Evolutionary conservation across 495 filamentous ascomycete species (phyloP).

Genomic region (Hypoxylon perforatum): DNA sequence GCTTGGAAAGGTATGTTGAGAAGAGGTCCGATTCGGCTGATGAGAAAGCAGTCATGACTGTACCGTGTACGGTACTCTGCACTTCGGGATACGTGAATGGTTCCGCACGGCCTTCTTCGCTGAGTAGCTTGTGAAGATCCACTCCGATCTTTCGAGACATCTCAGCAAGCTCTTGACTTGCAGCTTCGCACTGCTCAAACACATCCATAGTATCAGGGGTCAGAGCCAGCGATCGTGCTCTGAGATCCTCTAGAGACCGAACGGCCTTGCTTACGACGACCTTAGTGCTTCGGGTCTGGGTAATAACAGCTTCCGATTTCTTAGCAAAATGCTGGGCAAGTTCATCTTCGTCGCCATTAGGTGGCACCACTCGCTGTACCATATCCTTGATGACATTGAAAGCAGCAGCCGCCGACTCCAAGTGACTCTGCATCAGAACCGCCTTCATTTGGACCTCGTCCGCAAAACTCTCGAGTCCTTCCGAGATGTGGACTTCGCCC

Average conservation of each 20-base stretch:
- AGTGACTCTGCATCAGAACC: slow-evolving; percentile 78
- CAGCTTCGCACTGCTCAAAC: slow-evolving; percentile 68
- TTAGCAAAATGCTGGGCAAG: slow-evolving; percentile 73
- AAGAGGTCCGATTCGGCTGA: slow-evolving; percentile 70
- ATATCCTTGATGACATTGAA: slow-evolving; percentile 71
- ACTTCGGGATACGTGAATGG: slow-evolving; percentile 75
- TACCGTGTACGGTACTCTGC: slow-evolving; percentile 67
- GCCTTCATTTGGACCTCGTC: slow-evolving; percentile 80
- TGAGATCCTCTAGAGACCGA: slow-evolving; percentile 81
- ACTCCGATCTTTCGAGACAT: slow-evolving; percentile 75
- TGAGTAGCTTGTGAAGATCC: slow-evolving; percentile 70
- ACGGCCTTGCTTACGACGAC: slow-evolving; percentile 84
- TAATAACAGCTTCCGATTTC: slow-evolving; percentile 76
- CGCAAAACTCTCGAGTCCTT: slow-evolving; percentile 78
- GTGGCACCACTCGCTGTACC: slow-evolving; percentile 70
- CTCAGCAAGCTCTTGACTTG: slow-evolving; percentile 72
- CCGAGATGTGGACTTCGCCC: slow-evolving; percentile 79
- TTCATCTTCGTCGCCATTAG: slow-evolving; percentile 66
- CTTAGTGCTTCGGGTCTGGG: slow-evolving; percentile 82
- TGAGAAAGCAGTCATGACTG: slow-evolving; percentile 60
- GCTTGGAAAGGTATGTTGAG: slow-evolving; percentile 71
- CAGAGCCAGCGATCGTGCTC: slow-evolving; percentile 79
- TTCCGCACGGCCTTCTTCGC: slow-evolving; percentile 77
- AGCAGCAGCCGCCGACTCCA: slow-evolving; percentile 79
- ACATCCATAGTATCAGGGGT: slow-evolving; percentile 63